phyloP scores from a whole-genome alignment of 148 eudicot species.

The Heliamphora exappendiculata region DNA sequence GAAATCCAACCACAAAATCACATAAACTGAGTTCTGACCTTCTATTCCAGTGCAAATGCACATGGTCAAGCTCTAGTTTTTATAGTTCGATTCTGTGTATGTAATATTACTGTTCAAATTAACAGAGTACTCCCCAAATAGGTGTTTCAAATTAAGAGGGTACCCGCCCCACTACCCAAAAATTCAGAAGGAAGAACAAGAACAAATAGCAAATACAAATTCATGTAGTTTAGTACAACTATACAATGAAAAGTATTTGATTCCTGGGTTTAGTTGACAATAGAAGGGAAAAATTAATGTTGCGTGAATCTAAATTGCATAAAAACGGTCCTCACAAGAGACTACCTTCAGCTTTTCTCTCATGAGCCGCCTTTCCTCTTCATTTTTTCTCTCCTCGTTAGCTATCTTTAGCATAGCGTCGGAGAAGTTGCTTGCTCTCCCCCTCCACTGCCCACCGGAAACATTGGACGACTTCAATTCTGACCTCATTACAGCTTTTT shows the following conservation, averaged over 20 bases:
- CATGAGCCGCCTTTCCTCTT: not conserved
- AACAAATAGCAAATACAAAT: not conserved
- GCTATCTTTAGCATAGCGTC: not conserved
- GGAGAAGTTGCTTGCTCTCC: constrained; percentile 4
- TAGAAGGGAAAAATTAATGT: not conserved
- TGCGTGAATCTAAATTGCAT: not conserved
- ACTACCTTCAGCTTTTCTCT: not conserved
- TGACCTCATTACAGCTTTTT: not conserved
- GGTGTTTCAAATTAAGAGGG: too few species aligned
- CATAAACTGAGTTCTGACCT: too few species aligned
- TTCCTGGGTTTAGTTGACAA: not conserved
- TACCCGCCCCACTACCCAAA: too few species aligned
- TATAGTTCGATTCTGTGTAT: too few species aligned
- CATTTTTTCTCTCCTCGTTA: not conserved
- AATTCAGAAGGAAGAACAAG: not conserved
- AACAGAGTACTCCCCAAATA: too few species aligned
- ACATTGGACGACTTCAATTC: not conserved
- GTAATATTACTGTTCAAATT: too few species aligned
- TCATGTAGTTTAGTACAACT: not conserved
- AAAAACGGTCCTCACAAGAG: not conserved
- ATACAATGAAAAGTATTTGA: not conserved
- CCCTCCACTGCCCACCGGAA: not conserved
- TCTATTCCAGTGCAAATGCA: too few species aligned
- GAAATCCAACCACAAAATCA: too few species aligned
- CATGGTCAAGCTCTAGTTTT: too few species aligned